phyloP scores from a whole-genome alignment of 139 green algal genomes.

The Chlorokybus atmophyticus region DNA sequence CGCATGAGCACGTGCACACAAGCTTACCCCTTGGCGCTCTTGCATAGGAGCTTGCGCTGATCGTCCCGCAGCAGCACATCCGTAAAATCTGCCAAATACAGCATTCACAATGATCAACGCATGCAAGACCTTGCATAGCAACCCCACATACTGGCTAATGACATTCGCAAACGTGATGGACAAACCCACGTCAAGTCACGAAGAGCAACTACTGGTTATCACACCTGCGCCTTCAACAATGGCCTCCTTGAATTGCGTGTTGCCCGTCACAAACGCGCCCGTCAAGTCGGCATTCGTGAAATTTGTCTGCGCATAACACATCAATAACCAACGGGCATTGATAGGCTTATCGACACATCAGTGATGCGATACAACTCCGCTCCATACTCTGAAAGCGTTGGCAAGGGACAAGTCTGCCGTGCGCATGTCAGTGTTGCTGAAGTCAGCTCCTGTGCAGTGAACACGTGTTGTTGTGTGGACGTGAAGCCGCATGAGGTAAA shows the following conservation, averaged over 20 bases:
- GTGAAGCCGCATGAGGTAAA: background rate
- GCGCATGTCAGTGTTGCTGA: conserved; percentile 13
- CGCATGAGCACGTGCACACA: too few species aligned
- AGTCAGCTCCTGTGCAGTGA: conserved; percentile 14
- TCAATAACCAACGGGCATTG: conserved; percentile 3
- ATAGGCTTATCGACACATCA: background rate
- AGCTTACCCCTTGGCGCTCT: conserved; percentile 16
- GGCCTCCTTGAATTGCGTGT: conserved; percentile 25
- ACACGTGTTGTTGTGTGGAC: background rate
- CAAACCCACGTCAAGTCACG: background rate
- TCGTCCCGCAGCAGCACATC: conserved; percentile 21
- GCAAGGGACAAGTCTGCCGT: conserved; percentile 18
- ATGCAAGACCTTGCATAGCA: background rate
- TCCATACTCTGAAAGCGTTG: conserved; percentile 14
- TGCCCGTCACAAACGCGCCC: conserved; percentile 17
- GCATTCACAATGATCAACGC: background rate
- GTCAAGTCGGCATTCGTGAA: conserved; percentile 27
- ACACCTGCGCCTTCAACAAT: conserved; percentile 19
- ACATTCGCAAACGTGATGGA: background rate
- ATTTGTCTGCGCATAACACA: conserved; percentile 11
- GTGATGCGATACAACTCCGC: background rate
- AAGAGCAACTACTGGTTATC: background rate
- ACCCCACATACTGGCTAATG: background rate
- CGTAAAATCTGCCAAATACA: conserved; percentile 23
- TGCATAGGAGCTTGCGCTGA: conserved; percentile 17